Percentiles rank a stretch among this genome's conserved stretches.
Evolutionary conservation across 2,329 filamentous ascomycete species (phyloP).

Genomic region (Fusarium hainanense): DNA sequence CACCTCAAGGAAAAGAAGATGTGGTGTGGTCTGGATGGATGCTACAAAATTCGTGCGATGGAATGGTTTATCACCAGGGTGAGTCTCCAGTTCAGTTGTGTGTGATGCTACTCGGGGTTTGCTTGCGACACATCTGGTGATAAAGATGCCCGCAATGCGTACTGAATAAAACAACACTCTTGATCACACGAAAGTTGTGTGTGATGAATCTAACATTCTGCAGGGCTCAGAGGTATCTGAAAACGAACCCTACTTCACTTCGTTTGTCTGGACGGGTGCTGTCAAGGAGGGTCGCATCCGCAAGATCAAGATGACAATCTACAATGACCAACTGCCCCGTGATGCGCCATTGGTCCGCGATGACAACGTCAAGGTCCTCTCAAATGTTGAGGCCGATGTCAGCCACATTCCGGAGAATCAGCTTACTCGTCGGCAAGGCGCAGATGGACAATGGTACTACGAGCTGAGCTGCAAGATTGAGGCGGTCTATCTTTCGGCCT

Average conservation of each 20-base stretch:
- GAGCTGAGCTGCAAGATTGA: conserved; percentile 55
- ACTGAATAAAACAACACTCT: too few relatives aligned
- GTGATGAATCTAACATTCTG: conserved; percentile 3
- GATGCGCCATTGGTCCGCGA: conserved; percentile 53
- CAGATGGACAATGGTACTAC: conserved; percentile 55
- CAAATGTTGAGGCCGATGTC: conserved; percentile 55
- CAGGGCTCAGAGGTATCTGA: conserved; percentile 55
- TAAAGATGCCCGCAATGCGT: too few relatives aligned
- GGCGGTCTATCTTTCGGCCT: conserved; percentile 55
- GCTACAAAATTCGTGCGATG: conserved; percentile 55
- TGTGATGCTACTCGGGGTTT: not conserved
- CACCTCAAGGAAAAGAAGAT: conserved; percentile 48
- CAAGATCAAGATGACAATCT: conserved; percentile 52
- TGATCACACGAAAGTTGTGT: not conserved
- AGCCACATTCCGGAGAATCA: conserved; percentile 54
- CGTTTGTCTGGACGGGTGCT: conserved; percentile 48
- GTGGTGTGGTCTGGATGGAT: conserved; percentile 54
- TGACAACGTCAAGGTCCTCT: conserved; percentile 51
- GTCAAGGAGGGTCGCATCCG: conserved; percentile 50
- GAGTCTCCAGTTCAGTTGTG: not conserved
- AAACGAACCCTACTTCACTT: conserved; percentile 52
- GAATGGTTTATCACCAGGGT: conserved; percentile 58
- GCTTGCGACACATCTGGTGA: too few relatives aligned
- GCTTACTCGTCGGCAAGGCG: conserved; percentile 49
- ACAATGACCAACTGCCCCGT: conserved; percentile 48